Evolutionary conservation across 108 stramenopile genomes (phyloP), one percentile per base, ranked within the genome.

Genomic region (Pseudonitzschia delicatissima): DNA sequence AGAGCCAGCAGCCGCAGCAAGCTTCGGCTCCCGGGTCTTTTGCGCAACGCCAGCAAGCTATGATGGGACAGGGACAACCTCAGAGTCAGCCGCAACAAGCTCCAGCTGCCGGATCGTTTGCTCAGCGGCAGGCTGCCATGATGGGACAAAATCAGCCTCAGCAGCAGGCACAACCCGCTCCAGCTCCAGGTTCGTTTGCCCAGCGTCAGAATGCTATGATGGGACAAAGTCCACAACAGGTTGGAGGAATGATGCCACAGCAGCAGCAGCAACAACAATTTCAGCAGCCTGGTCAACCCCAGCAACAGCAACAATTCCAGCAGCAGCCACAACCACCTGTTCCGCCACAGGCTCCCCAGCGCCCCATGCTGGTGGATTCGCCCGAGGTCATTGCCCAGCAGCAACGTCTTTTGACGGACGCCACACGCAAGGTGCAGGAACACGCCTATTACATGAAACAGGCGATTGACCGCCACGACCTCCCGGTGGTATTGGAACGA

Each of bases 381-480:
- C 77, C 77, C 45, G 77, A 66, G 26, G 71, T 72, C n/a, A 37
- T 66, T 2, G 82, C 82, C 6, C 69, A 77, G 39, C 83, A 84
- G 63, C 71, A 79, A 25, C 76, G 79, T 2, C 50, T 84, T 39
- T 45, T 84, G 25, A 80, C 73, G 21, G 83, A 76, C 28, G 80
- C 89, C 35, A 79, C 79, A 0, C 82, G 84, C 33, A 83, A 82
- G 42, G 74, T 93, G 0, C 78, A 85, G 36, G 89, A 93, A 49
- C 78, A 85, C 35, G 78, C 87, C 6, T 84, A 87, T 53, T 79
- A 77, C 62, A 93, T 93, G 92, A 76, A 85, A 39, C 86, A 83
- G 45, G 84, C 89, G 44, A 93, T 93, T 83, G 87, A 90, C 39
- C 73, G 64, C 8, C 68, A 82, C 51, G 92, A 95, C 72, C 74